These are phyloP conservation scores for Malus orientalis DNA, from an alignment of 306 rosid species.

Conservation along the genomic window DNA sequence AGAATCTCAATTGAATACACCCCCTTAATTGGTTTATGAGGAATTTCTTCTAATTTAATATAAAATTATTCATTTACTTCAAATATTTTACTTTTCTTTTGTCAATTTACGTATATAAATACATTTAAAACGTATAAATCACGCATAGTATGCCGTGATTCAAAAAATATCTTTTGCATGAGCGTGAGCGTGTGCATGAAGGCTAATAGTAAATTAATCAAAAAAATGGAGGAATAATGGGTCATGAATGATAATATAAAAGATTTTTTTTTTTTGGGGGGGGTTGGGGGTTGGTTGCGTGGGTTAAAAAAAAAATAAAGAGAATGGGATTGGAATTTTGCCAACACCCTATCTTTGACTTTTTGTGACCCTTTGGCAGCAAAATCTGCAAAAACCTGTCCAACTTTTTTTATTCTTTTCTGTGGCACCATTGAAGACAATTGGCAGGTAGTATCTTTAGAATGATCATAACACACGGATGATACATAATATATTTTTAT, in stretches of 20 bases:
- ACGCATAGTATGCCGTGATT: too few species aligned
- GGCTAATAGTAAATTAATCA: not conserved
- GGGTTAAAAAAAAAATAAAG: not conserved
- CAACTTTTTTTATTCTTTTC: not conserved
- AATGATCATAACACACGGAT: rapidly evolving
- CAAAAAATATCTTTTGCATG: rapidly evolving
- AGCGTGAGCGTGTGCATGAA: too few species aligned
- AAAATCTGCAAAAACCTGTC: not conserved
- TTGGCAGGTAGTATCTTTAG: not conserved
- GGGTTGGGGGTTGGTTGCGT: not conserved
- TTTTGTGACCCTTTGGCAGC: not conserved
- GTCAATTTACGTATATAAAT: too few species aligned
- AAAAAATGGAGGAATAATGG: not conserved
- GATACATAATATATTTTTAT: not conserved
- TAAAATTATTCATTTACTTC: too few species aligned
- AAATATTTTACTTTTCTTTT: too few species aligned
- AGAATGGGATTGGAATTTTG: not conserved
- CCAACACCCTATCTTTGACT: not conserved
- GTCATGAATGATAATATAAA: not conserved
- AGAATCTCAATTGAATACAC: too few species aligned
- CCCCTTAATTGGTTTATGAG: too few species aligned
- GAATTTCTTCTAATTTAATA: too few species aligned
- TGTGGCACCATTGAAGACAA: not conserved
- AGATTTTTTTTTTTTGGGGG: too few species aligned
- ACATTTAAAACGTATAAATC: too few species aligned